Evolutionary conservation across 2,329 filamentous ascomycete species (phyloP).

Genomic region (Aspergillus alliaceus): DNA sequence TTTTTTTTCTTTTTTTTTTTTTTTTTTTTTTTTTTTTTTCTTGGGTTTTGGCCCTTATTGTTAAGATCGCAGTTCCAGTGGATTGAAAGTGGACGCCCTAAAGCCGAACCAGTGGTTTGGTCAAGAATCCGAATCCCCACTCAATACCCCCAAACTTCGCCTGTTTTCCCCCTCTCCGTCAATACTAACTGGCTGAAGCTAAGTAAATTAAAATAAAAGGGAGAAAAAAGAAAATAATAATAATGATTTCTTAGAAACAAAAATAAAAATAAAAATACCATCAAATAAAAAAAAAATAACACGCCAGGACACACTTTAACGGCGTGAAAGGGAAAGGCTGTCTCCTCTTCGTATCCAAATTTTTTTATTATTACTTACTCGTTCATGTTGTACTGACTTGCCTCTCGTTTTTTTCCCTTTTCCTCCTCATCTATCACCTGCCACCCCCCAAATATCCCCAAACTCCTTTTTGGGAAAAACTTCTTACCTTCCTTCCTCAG

Average conservation of each 20-base stretch:
- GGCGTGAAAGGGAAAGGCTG: not conserved
- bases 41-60: not conserved
- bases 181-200: not conserved
- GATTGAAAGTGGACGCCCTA: not conserved
- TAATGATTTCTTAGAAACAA: not conserved
- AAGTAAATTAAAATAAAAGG: not conserved
- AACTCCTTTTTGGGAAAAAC: slow-evolving; percentile 13
- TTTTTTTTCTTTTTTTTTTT: not conserved
- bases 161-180: too few species aligned
- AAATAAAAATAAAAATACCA: too few species aligned
- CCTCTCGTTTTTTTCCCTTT: not conserved
- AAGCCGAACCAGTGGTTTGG: not conserved
- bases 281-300: not conserved
- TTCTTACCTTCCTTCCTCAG: not conserved
- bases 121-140: not conserved
- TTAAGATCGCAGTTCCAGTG: not conserved
- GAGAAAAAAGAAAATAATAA: not conserved
- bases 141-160: not conserved
- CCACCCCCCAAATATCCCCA: slow-evolving; percentile 6
- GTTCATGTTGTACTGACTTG: not conserved
- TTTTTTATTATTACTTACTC: slow-evolving; percentile 1
- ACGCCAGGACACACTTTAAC: not conserved
- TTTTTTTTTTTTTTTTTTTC: not conserved
- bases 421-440: slow-evolving; percentile 2
- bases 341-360: not conserved